These are phyloP conservation scores for Kluyveromyces dobzhanskii DNA, from an alignment of 805 yeast species.

Conservation along the genomic window DNA sequence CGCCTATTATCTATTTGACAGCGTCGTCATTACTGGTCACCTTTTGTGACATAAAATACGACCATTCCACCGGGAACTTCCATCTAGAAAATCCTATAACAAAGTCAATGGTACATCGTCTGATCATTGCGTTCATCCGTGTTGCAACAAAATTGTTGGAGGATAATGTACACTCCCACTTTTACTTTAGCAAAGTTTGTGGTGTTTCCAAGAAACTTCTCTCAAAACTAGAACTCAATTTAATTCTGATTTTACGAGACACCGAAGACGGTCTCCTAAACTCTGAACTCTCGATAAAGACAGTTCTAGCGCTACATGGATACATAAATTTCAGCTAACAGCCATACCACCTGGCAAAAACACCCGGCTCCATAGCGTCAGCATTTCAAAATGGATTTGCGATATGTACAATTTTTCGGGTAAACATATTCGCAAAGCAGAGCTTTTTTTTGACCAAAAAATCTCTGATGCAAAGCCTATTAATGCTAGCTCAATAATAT, in stretches of 20 bases:
- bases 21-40: constrained; percentile 16
- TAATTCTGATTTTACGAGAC: constrained; percentile 14
- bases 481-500: no score
- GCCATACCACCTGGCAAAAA: no score
- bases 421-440: no score
- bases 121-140: constrained; percentile 37
- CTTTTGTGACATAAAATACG: not conserved
- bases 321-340: not conserved
- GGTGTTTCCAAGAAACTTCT: constrained; percentile 33
- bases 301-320: not conserved
- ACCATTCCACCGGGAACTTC: not conserved
- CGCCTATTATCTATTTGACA: constrained; percentile 20
- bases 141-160: constrained; percentile 41
- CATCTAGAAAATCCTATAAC: not conserved
- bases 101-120: constrained; percentile 29
- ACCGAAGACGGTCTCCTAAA: constrained; percentile 13
- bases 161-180: constrained; percentile 38
- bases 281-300: not conserved
- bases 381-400: no score
- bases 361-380: no score
- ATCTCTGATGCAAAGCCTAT: no score
- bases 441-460: no score
- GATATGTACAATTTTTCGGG: no score
- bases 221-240: constrained; percentile 20
- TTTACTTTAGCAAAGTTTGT: constrained; percentile 39